These are phyloP conservation scores for Aspergillus carlsbadensis DNA, from an alignment of 495 filamentous ascomycete species.

Conservation along the genomic window DNA sequence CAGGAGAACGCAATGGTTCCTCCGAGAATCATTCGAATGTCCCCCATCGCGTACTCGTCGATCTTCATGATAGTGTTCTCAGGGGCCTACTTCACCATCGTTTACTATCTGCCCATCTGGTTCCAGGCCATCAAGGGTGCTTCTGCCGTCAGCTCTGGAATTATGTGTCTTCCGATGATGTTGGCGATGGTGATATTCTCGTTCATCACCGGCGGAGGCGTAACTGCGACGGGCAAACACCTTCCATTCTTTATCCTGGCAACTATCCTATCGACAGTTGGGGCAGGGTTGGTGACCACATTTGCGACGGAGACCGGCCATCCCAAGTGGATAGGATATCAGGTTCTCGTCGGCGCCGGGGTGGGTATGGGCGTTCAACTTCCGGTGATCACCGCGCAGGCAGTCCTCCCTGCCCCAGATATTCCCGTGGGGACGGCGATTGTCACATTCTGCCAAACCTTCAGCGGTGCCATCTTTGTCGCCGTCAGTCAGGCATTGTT, in stretches of 20 bases:
- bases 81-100: not conserved
- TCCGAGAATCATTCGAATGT: too few relatives aligned
- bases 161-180: not conserved
- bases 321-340: constrained; percentile 66
- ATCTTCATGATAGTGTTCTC: not conserved
- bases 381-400: constrained; percentile 58
- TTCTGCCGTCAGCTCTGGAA: not conserved
- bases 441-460: constrained; percentile 56
- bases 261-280: constrained; percentile 48
- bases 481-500: constrained; percentile 30
- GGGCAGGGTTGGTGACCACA: constrained; percentile 62
- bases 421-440: constrained; percentile 55
- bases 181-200: not conserved
- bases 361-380: constrained; percentile 60
- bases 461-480: not conserved
- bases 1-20: not conserved
- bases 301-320: constrained; percentile 44
- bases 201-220: not conserved
- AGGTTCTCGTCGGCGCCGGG: constrained; percentile 60
- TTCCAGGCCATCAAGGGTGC: not conserved
- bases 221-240: not conserved
- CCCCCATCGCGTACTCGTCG: not conserved
- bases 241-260: not conserved
- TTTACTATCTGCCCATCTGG: not conserved
- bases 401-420: constrained; percentile 53